These are phyloP conservation scores for Lachnellula cervina DNA, from an alignment of 2,329 filamentous ascomycete genomes.

Conservation along the genomic window DNA sequence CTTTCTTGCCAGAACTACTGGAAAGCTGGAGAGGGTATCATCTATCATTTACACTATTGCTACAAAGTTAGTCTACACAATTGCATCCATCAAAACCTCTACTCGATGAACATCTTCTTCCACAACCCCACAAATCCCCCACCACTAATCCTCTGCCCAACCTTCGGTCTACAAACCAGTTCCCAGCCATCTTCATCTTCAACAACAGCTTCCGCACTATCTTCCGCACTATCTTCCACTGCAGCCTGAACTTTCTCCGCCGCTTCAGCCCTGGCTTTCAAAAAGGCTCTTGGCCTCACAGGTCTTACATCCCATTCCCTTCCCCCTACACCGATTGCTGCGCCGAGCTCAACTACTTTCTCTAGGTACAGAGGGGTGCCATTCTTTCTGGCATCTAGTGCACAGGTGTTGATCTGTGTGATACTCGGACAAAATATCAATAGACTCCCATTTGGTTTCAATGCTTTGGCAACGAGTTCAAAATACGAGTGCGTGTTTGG, in stretches of 20 bases:
- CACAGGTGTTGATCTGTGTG: conserved; percentile 67
- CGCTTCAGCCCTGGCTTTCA: conserved; percentile 15
- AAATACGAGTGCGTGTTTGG: conserved; percentile 54
- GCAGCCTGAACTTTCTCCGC: background rate
- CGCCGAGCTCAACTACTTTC: conserved; percentile 54
- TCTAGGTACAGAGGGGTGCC: conserved; percentile 52
- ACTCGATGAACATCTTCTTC: conserved; percentile 14
- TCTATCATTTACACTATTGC: too few relatives aligned
- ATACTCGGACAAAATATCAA: conserved; percentile 72
- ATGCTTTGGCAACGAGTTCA: conserved; percentile 46
- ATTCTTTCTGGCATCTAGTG: conserved; percentile 48
- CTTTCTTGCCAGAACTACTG: too few relatives aligned
- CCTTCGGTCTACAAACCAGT: conserved; percentile 49
- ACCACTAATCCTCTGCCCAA: conserved; percentile 41
- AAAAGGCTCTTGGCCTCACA: conserved; percentile 32
- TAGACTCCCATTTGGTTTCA: conserved; percentile 60
- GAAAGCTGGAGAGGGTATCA: too few relatives aligned
- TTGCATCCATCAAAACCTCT: too few relatives aligned
- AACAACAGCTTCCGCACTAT: background rate
- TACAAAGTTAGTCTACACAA: too few relatives aligned
- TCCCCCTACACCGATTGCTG: conserved; percentile 45
- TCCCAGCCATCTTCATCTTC: conserved; percentile 31
- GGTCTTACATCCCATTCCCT: conserved; percentile 60
- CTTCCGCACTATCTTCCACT: background rate
- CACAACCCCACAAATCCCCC: conserved; percentile 49